A percentile compares a stretch with the other conserved stretches of the same genome.
phyloP scores from a whole-genome alignment of 805 yeast species.

The Candida caryicola region DNA sequence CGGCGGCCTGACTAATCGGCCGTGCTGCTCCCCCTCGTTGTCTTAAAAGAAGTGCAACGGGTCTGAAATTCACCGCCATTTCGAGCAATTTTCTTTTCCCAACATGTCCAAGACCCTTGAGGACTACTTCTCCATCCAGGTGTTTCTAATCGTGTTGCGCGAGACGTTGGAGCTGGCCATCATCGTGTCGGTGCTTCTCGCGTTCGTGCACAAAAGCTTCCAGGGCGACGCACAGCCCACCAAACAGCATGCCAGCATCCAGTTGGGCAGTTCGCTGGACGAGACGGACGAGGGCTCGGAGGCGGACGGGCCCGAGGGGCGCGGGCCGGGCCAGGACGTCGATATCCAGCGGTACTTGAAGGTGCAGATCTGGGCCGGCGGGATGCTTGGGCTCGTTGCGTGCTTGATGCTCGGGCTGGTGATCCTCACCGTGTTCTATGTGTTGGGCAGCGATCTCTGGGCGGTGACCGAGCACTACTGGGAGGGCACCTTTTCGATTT shows the following conservation, averaged over 20 bases:
- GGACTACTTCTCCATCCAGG: conserved; percentile 59
- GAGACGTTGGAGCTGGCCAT: conserved; percentile 77
- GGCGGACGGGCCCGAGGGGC: neutral
- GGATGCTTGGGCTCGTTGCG: conserved; percentile 35
- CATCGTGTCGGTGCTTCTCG: conserved; percentile 68
- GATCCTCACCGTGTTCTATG: conserved; percentile 38
- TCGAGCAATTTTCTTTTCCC: neutral
- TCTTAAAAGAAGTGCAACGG: too few species aligned
- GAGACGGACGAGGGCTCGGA: neutral
- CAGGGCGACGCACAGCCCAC: conserved; percentile 9
- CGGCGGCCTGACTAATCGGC: too few species aligned
- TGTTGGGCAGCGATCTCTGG: conserved; percentile 45
- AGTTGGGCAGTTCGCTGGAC: neutral
- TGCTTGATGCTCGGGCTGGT: conserved; percentile 41
- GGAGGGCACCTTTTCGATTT: conserved; percentile 45
- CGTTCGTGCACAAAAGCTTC: conserved; percentile 64
- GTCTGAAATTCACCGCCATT: too few species aligned
- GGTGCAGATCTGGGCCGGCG: conserved; percentile 45
- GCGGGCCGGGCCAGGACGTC: neutral
- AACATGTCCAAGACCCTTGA: conserved; percentile 6
- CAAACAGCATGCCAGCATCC: neutral
- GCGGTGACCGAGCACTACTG: conserved; percentile 46
- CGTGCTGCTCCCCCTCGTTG: too few species aligned
- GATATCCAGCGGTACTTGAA: conserved; percentile 19
- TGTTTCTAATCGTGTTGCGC: conserved; percentile 68